These are phyloP conservation scores for Huntiella bhutanensis DNA, from an alignment of 2,329 filamentous ascomycete genomes.

Conservation along the genomic window DNA sequence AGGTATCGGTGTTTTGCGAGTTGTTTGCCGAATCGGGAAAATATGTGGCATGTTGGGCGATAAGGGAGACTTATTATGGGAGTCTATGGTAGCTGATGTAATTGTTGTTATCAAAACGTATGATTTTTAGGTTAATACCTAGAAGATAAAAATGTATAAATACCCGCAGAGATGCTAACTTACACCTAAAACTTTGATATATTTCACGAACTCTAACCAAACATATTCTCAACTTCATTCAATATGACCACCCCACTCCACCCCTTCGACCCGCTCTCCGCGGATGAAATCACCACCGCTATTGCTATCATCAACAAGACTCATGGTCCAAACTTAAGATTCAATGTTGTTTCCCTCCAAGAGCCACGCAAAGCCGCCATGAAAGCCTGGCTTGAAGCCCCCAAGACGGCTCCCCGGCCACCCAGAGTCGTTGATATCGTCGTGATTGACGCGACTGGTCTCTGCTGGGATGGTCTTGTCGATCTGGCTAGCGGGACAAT, in stretches of 20 bases:
- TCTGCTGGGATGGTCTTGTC: slow-evolving; percentile 67
- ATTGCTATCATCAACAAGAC: slow-evolving; percentile 50
- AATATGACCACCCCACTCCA: slow-evolving; percentile 18
- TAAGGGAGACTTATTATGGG: no score
- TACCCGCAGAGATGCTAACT: no score
- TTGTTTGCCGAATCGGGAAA: no score
- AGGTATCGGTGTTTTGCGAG: no score
- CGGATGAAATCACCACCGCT: slow-evolving; percentile 52
- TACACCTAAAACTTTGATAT: no score
- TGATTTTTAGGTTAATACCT: no score
- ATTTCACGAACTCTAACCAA: no score
- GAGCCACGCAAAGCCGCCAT: slow-evolving; percentile 77
- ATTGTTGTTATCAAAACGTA: no score
- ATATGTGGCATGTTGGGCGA: no score
- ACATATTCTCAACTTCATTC: no score
- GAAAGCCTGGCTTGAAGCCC: slow-evolving; percentile 56
- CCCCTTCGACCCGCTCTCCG: slow-evolving; percentile 60
- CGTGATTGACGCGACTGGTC: slow-evolving; percentile 58
- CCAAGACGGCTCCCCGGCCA: slow-evolving; percentile 41
- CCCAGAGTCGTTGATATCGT: slow-evolving; percentile 63
- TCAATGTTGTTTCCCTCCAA: slow-evolving; percentile 70
- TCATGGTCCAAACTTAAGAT: slow-evolving; percentile 52
- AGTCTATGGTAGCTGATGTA: no score
- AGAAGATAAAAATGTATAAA: no score
- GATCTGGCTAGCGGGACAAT: slow-evolving; percentile 50